These are phyloP conservation scores for Aureobasidium sp. DNA, from an alignment of 2,329 filamentous ascomycete genomes.

Conservation along the genomic window DNA sequence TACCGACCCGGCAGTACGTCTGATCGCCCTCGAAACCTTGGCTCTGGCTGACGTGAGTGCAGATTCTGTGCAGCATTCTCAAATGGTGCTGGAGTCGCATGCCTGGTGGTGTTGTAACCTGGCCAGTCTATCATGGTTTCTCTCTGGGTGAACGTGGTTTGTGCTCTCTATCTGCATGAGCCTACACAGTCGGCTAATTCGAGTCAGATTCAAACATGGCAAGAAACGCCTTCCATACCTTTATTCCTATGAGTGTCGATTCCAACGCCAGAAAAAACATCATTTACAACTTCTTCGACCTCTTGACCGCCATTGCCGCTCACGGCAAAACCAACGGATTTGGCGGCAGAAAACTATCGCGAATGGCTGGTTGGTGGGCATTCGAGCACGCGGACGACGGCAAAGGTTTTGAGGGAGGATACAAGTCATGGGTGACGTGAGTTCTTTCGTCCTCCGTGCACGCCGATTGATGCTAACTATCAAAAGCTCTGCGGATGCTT, in stretches of 20 bases:
- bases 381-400: constrained; percentile 84
- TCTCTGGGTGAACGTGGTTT: constrained; percentile 86
- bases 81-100: constrained; percentile 99
- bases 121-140: constrained; percentile 96
- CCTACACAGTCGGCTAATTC: neutral
- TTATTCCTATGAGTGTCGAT: constrained; percentile 88
- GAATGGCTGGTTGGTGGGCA: constrained; percentile 97
- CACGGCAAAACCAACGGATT: constrained; percentile 91
- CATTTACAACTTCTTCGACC: constrained; percentile 93
- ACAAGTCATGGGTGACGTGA: constrained; percentile 77
- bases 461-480: constrained; percentile 9
- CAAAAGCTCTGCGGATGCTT: constrained; percentile 78
- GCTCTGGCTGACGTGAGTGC: constrained; percentile 18
- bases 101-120: constrained; percentile 83
- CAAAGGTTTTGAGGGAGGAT: constrained; percentile 90
- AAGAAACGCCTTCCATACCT: constrained; percentile 88
- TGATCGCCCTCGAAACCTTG: neutral
- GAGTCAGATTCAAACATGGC: constrained; percentile 79
- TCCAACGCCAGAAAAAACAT: constrained; percentile 78
- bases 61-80: constrained; percentile 87
- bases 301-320: constrained; percentile 81
- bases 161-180: constrained; percentile 13
- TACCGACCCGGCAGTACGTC: constrained; percentile 77
- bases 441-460: constrained; percentile 22
- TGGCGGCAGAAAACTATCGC: constrained; percentile 84